Evolutionary conservation across 352 stramenopile species (phyloP).

Genomic region (Bremia lactucae): DNA sequence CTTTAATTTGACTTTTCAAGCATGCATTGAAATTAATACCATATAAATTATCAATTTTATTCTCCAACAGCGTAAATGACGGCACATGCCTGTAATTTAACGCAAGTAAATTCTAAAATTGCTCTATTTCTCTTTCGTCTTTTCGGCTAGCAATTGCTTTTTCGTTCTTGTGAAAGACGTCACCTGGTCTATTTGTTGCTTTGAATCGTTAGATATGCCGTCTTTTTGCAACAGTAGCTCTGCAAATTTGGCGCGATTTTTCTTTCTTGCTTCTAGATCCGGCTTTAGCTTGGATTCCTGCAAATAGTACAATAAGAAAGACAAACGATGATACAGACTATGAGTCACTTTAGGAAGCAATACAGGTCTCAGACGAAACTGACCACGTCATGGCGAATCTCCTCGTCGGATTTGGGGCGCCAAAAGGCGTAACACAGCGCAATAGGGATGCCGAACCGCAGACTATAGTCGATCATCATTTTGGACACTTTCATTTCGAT

Average conservation of each 20-base stretch:
- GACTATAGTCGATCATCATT: conserved; percentile 72
- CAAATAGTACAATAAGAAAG: conserved; percentile 1
- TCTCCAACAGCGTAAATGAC: too few species aligned
- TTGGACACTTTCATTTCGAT: conserved; percentile 63
- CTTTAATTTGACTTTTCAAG: too few species aligned
- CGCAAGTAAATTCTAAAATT: too few species aligned
- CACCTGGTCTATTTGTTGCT: conserved; percentile 68
- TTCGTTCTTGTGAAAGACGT: conserved; percentile 56
- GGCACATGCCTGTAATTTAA: too few species aligned
- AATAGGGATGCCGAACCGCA: conserved; percentile 65
- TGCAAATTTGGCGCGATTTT: conserved; percentile 64
- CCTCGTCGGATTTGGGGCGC: conserved; percentile 58
- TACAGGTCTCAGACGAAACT: conserved; percentile 13
- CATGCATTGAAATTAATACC: too few species aligned
- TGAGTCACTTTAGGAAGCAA: background rate
- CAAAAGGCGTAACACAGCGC: conserved; percentile 57
- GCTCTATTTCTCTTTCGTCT: conserved; percentile 18
- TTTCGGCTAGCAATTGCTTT: conserved; percentile 20
- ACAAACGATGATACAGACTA: background rate
- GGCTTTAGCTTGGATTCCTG: conserved; percentile 65
- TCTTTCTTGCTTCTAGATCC: conserved; percentile 41
- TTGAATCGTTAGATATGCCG: conserved; percentile 41
- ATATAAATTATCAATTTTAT: too few species aligned
- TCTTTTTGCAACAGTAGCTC: conserved; percentile 56
- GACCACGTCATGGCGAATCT: conserved; percentile 70